Conservation (phyloP, 192 early-diverging fungal species). For the Tieghemiomyces parasiticus region DNA sequence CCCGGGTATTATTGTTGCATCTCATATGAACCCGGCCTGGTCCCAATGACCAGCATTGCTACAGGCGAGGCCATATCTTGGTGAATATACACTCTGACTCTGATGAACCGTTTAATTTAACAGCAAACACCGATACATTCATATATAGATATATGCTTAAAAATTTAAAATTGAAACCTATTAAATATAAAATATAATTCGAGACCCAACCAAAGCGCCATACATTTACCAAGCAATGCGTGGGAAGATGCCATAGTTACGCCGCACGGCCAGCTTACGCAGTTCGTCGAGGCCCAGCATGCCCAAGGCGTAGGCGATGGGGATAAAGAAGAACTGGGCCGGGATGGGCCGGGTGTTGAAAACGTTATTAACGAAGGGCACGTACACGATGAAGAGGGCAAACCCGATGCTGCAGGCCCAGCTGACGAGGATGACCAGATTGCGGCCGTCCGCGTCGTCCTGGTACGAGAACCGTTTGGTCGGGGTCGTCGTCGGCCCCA, state of each 20-base stretch:
- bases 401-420: constrained; percentile 3
- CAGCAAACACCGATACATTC: no score
- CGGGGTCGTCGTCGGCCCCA: neutral
- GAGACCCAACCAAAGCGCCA: no score
- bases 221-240: neutral
- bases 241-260: neutral
- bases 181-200: no score
- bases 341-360: constrained; percentile 40
- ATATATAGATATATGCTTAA: no score
- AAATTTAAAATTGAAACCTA: no score
- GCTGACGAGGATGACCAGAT: neutral
- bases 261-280: constrained; percentile 34
- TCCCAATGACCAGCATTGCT: no score
- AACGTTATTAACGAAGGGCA: constrained; percentile 14
- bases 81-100: no score
- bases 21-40: no score
- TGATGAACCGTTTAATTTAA: no score
- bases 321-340: constrained; percentile 40
- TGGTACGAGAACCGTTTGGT: neutral
- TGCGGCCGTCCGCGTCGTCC: neutral
- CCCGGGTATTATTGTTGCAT: no score
- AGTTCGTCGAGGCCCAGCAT: constrained; percentile 39
- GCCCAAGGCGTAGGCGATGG: constrained; percentile 31
- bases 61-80: no score
- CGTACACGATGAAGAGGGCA: constrained; percentile 8